A percentile compares a stretch with the other conserved stretches of the same genome.
Evolutionary conservation across 768 basidiomycete genomes (phyloP).

Genomic region (Myochromella boudieri): DNA sequence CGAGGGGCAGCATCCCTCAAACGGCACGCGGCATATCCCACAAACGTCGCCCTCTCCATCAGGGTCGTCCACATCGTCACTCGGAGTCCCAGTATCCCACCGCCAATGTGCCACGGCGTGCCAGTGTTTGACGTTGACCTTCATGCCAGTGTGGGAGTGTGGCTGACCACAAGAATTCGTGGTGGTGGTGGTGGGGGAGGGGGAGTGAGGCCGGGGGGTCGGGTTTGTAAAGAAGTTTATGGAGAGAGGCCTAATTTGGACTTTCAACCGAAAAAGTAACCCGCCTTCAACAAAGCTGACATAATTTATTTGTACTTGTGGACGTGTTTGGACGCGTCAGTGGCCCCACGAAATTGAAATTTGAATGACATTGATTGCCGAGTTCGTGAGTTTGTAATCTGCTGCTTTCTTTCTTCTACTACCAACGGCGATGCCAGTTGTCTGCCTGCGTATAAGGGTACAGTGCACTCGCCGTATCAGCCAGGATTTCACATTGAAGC

Average conservation of each 20-base stretch:
- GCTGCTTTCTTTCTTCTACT: too few species aligned
- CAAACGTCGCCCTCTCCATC: slow-evolving; percentile 63
- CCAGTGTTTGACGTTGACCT: slow-evolving; percentile 81
- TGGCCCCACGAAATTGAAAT: too few species aligned
- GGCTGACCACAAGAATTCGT: too few species aligned
- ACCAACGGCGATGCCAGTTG: too few species aligned
- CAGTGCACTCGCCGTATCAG: too few species aligned
- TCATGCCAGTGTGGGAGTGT: too few species aligned
- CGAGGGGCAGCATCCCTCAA: slow-evolving; percentile 92
- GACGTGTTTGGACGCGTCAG: slow-evolving; percentile 17
- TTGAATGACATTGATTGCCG: too few species aligned
- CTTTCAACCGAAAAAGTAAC: neutral
- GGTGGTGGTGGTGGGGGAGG: too few species aligned
- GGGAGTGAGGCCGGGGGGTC: neutral
- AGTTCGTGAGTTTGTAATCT: too few species aligned
- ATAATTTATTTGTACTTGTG: slow-evolving; percentile 16
- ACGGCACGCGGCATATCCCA: slow-evolving; percentile 89
- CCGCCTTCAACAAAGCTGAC: slow-evolving; percentile 13
- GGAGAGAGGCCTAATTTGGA: neutral
- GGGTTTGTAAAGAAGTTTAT: neutral
- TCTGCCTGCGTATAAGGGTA: too few species aligned
- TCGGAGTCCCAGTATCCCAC: slow-evolving; percentile 61
- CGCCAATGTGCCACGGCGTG: slow-evolving; percentile 89
- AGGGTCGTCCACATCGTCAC: slow-evolving; percentile 35
- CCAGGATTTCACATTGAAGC: too few species aligned